phyloP scores from a whole-genome alignment of 2,329 filamentous ascomycete species.

The Rhynchosporium graminicola region DNA sequence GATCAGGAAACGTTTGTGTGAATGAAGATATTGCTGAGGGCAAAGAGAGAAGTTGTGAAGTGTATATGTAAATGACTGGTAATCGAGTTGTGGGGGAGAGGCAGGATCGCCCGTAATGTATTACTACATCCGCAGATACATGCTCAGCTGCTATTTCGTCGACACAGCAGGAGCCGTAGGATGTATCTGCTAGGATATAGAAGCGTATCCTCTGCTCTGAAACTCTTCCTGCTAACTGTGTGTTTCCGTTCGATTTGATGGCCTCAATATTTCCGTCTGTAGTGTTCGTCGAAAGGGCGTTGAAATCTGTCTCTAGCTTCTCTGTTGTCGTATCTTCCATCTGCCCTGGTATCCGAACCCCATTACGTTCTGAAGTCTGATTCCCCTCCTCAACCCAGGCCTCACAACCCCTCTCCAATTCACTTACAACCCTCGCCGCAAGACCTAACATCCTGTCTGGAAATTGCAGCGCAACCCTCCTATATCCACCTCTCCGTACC shows the following conservation, averaged over 20 bases:
- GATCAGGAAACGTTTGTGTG: slow-evolving; percentile 62
- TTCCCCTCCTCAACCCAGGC: slow-evolving; percentile 16
- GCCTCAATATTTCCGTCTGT: neutral
- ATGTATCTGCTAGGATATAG: slow-evolving; percentile 91
- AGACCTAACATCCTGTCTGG: slow-evolving; percentile 90
- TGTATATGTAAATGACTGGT: slow-evolving; percentile 90
- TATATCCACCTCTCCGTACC: slow-evolving; percentile 71
- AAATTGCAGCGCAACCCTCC: slow-evolving; percentile 86
- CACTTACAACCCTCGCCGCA: slow-evolving; percentile 75
- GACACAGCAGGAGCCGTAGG: slow-evolving; percentile 95
- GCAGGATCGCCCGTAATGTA: slow-evolving; percentile 93
- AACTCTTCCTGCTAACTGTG: neutral
- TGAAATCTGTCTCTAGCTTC: slow-evolving; percentile 29
- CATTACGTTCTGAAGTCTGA: neutral
- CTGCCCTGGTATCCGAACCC: slow-evolving; percentile 10
- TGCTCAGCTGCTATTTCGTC: slow-evolving; percentile 97
- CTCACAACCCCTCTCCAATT: slow-evolving; percentile 56
- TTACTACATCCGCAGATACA: slow-evolving; percentile 82
- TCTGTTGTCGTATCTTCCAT: slow-evolving; percentile 19
- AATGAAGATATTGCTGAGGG: slow-evolving; percentile 60
- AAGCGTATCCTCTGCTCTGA: slow-evolving; percentile 47
- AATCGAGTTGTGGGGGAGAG: slow-evolving; percentile 85
- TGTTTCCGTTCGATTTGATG: slow-evolving; percentile 18
- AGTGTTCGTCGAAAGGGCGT: slow-evolving; percentile 17
- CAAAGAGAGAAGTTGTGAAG: slow-evolving; percentile 67